A percentile compares a stretch with the other conserved stretches of the same genome.
These are phyloP conservation scores for Globisporangium carolinianum DNA, from an alignment of 352 stramenopile genomes.

Conservation along the genomic window DNA sequence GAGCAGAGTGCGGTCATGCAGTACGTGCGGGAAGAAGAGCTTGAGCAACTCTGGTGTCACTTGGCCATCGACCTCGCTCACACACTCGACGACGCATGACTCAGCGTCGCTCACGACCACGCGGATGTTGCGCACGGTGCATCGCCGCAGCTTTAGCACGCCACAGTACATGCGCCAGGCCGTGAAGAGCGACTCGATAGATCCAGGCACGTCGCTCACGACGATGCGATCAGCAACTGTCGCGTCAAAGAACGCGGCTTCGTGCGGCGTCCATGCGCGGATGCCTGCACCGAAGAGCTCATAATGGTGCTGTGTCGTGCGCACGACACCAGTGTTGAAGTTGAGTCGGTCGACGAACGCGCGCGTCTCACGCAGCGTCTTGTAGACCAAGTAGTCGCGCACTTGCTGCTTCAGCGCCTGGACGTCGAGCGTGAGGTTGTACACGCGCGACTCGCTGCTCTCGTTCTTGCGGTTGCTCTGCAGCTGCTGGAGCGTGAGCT, in stretches of 20 bases:
- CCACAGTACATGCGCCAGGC: conserved; percentile 2
- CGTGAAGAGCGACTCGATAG: conserved; percentile 14
- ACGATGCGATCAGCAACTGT: conserved; percentile 3
- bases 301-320: conserved; percentile 10
- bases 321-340: conserved; percentile 6
- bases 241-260: conserved; percentile 5
- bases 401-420: conserved; percentile 29
- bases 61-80: conserved; percentile 1
- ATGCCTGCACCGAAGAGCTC: conserved; percentile 10
- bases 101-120: conserved; percentile 1
- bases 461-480: conserved; percentile 6
- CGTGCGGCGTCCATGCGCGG: neutral
- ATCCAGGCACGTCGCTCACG: conserved; percentile 7
- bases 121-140: neutral
- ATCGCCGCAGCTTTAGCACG: conserved; percentile 11
- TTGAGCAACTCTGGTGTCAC: conserved; percentile 1
- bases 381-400: conserved; percentile 5
- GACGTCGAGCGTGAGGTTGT: conserved; percentile 31
- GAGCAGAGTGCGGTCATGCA: neutral
- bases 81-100: conserved; percentile 1
- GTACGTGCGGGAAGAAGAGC: conserved; percentile 7
- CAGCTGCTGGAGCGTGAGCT: conserved; percentile 4
- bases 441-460: conserved; percentile 2
- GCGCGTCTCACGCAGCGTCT: conserved; percentile 9
- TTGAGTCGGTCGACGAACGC: conserved; percentile 9